Conservation (phyloP, 2,329 filamentous ascomycete species). For the Xylaria sp. region DNA sequence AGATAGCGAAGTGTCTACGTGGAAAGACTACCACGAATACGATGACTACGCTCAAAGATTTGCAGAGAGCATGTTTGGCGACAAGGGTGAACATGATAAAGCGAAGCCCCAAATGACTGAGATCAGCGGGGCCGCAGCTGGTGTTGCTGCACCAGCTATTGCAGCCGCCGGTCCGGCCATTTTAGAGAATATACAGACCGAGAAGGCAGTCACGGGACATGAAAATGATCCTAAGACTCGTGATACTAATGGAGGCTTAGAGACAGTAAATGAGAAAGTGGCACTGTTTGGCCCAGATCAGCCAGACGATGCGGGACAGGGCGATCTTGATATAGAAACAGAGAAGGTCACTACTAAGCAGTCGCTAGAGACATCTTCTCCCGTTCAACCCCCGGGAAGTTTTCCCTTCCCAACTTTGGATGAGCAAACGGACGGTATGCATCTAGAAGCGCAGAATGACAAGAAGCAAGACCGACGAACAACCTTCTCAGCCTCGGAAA, state of each 20-base stretch:
- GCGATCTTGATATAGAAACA: constrained; percentile 35
- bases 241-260: constrained; percentile 32
- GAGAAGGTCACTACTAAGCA: constrained; percentile 40
- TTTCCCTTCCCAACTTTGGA: constrained; percentile 61
- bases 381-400: constrained; percentile 56
- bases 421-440: constrained; percentile 43
- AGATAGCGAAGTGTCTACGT: constrained; percentile 91
- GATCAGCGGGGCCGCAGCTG: constrained; percentile 39
- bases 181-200: constrained; percentile 41
- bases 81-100: constrained; percentile 65
- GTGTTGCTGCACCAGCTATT: constrained; percentile 44
- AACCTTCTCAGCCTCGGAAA: constrained; percentile 66
- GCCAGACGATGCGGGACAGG: constrained; percentile 35
- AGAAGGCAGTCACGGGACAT: constrained; percentile 35
- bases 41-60: constrained; percentile 81
- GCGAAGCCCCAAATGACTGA: constrained; percentile 52
- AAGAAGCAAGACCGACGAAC: constrained; percentile 61
- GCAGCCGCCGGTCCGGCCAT: constrained; percentile 42
- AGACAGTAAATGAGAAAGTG: constrained; percentile 42
- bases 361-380: constrained; percentile 53
- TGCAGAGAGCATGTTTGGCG: constrained; percentile 70
- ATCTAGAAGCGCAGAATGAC: constrained; percentile 47
- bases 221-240: constrained; percentile 39
- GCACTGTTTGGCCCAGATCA: constrained; percentile 34
- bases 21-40: constrained; percentile 92